These are phyloP conservation scores for Penicillium concentricum DNA, from an alignment of 2,329 filamentous ascomycete species.

Conservation along the genomic window DNA sequence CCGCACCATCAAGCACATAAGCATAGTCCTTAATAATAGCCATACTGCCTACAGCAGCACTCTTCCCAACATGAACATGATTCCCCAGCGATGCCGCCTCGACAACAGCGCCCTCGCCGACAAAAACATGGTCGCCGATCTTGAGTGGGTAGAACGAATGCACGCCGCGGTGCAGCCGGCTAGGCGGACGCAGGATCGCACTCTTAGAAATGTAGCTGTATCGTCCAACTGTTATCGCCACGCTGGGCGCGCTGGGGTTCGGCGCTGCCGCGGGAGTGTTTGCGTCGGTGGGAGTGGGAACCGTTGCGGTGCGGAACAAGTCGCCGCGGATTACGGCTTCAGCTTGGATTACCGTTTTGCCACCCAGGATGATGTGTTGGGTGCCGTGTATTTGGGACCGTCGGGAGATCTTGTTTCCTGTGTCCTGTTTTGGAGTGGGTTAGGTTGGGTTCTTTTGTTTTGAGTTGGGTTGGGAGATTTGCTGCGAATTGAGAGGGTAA, in stretches of 20 bases:
- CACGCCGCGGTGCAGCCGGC: slow-evolving; percentile 72
- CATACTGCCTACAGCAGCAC: slow-evolving; percentile 78
- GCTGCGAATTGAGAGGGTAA: background rate
- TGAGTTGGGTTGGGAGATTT: background rate
- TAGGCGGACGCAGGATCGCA: slow-evolving; percentile 77
- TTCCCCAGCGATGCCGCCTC: slow-evolving; percentile 80
- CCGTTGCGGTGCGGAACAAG: slow-evolving; percentile 57
- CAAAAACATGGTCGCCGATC: slow-evolving; percentile 90
- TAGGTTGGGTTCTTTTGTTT: slow-evolving; percentile 1
- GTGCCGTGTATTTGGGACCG: slow-evolving; percentile 90
- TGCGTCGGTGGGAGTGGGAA: slow-evolving; percentile 27
- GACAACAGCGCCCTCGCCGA: slow-evolving; percentile 72
- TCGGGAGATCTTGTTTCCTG: slow-evolving; percentile 96
- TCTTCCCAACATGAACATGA: slow-evolving; percentile 80
- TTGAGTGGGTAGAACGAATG: slow-evolving; percentile 73
- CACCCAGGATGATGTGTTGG: slow-evolving; percentile 95
- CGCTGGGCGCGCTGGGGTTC: slow-evolving; percentile 33
- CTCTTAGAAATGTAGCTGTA: slow-evolving; percentile 85
- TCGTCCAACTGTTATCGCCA: slow-evolving; percentile 78
- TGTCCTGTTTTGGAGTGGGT: slow-evolving; percentile 63
- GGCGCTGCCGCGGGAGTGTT: slow-evolving; percentile 36
- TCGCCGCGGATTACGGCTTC: slow-evolving; percentile 94
- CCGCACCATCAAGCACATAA: slow-evolving; percentile 77
- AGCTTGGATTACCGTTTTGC: slow-evolving; percentile 92
- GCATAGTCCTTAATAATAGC: slow-evolving; percentile 93